phyloP scores from a whole-genome alignment of 805 yeast species.

The Ogataea salicorniae region DNA sequence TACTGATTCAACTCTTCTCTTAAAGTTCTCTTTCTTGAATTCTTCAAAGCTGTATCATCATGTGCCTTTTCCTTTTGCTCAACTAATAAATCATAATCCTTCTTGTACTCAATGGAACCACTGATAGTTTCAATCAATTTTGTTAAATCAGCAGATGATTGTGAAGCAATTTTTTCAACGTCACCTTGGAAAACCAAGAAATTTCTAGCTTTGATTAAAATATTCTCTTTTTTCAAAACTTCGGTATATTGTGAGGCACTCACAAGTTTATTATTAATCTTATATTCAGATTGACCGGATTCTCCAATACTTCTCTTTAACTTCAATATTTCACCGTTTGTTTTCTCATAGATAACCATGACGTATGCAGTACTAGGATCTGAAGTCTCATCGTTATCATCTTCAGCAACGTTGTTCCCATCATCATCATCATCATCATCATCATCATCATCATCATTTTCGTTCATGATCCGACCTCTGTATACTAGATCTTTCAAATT shows the following conservation, averaged over 20 bases:
- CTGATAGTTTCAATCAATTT: conserved; percentile 74
- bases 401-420: no score
- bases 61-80: conserved; percentile 64
- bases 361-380: conserved; percentile 65
- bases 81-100: conserved; percentile 60
- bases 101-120: conserved; percentile 65
- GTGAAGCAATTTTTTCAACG: conserved; percentile 88
- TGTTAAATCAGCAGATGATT: conserved; percentile 72
- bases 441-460: conserved; percentile 16
- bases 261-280: conserved; percentile 55
- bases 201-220: conserved; percentile 82
- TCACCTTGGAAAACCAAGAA: conserved; percentile 96
- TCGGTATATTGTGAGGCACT: conserved; percentile 61
- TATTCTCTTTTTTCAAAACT: conserved; percentile 69
- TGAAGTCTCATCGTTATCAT: conserved; percentile 15
- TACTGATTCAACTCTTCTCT: conserved; percentile 75
- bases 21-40: conserved; percentile 62
- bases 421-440: conserved; percentile 19
- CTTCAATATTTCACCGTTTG: conserved; percentile 51
- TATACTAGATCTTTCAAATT: conserved; percentile 74
- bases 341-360: conserved; percentile 66
- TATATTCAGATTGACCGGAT: conserved; percentile 62
- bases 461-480: conserved; percentile 52
- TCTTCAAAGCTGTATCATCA: conserved; percentile 56
- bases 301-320: conserved; percentile 58